Evolutionary conservation across 2,329 filamentous ascomycete species (phyloP).

Genomic region (Colletotrichum theobromicola): DNA sequence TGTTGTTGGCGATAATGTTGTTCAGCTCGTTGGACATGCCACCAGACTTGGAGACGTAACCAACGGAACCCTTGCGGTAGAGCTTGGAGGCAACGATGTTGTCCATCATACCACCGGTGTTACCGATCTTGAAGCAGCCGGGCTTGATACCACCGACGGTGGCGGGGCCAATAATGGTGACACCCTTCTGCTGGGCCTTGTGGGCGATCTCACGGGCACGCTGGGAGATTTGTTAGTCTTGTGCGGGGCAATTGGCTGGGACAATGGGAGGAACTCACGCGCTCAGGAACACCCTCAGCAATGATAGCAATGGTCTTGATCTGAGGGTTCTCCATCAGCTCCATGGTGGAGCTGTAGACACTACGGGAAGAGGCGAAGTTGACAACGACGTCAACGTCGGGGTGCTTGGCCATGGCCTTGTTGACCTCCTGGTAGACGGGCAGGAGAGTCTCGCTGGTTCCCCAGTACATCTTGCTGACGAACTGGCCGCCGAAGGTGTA

Average conservation of each 20-base stretch:
- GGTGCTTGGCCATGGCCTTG: constrained; percentile 96
- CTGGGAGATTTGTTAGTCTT: constrained; percentile 46
- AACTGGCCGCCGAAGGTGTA: constrained; percentile 99
- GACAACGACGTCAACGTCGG: constrained; percentile 95
- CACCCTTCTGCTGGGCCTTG: constrained; percentile 96
- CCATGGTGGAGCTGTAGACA: constrained; percentile 98
- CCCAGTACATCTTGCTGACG: constrained; percentile 99
- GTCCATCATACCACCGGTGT: constrained; percentile 99
- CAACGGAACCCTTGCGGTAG: constrained; percentile 98
- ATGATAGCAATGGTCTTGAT: constrained; percentile 99
- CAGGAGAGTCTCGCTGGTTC: constrained; percentile 97
- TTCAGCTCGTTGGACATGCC: constrained; percentile 99
- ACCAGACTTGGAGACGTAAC: constrained; percentile 99
- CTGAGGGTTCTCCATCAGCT: constrained; percentile 96
- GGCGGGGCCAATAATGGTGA: constrained; percentile 98
- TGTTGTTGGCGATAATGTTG: constrained; percentile 97
- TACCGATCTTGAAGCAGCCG: constrained; percentile 99
- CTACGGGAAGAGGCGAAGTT: constrained; percentile 99
- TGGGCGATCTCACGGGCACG: constrained; percentile 98
- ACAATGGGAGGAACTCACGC: constrained; percentile 63
- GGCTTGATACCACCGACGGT: constrained; percentile 99
- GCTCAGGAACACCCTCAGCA: constrained; percentile 97
- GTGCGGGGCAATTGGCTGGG: background rate
- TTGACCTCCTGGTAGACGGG: constrained; percentile 95
- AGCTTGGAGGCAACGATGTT: constrained; percentile 99